A percentile compares a stretch with the other conserved stretches of the same genome.
phyloP scores from a whole-genome alignment of 805 yeast genomes.

The Tetrapisispora fleetii region DNA sequence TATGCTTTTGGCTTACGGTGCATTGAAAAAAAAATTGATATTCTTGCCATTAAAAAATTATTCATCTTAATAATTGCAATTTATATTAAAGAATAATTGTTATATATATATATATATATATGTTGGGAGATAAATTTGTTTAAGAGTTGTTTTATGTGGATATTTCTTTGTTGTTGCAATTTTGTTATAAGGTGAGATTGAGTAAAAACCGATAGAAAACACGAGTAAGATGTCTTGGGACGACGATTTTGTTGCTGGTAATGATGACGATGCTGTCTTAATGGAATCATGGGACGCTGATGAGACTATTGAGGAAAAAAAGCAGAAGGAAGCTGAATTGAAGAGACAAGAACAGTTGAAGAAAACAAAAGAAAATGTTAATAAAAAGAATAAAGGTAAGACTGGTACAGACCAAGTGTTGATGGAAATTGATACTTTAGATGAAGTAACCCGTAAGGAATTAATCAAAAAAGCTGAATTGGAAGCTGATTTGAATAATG shows the following conservation, averaged over 20 bases:
- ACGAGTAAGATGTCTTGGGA: slow-evolving; percentile 38
- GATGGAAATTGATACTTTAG: slow-evolving; percentile 57
- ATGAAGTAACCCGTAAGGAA: slow-evolving; percentile 64
- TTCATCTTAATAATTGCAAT: no score
- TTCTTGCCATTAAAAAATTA: no score
- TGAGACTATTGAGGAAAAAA: slow-evolving; percentile 66
- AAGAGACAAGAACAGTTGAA: slow-evolving; percentile 35
- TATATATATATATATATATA: no score
- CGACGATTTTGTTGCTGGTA: slow-evolving; percentile 76
- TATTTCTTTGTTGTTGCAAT: not conserved
- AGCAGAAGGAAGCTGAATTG: slow-evolving; percentile 65
- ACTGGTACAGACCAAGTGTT: slow-evolving; percentile 34
- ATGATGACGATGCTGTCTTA: slow-evolving; percentile 37
- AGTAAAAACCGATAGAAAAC: not conserved
- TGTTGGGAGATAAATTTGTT: no score
- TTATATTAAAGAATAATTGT: no score
- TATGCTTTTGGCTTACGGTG: no score
- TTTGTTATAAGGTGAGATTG: not conserved
- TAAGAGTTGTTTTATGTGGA: not conserved
- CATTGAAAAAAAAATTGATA: no score
- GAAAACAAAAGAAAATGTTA: slow-evolving; percentile 20
- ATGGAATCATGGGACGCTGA: slow-evolving; percentile 75
- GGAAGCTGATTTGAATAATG: slow-evolving; percentile 80
- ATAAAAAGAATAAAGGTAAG: slow-evolving; percentile 17
- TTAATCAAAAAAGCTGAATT: slow-evolving; percentile 71